Conservation (phyloP, 805 yeast genomes). For the Pichia occidentalis region DNA sequence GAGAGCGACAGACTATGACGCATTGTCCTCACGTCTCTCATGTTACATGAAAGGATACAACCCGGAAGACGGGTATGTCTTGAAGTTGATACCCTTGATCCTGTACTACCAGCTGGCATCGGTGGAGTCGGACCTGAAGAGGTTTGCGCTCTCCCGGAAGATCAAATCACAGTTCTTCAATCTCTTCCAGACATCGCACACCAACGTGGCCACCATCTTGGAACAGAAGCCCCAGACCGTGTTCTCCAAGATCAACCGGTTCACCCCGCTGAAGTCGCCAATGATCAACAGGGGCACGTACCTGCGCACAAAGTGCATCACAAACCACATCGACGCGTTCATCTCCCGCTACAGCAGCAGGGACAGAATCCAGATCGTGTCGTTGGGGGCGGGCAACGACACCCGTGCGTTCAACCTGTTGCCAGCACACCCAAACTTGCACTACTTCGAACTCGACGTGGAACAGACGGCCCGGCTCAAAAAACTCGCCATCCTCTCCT, state of each 20-base stretch:
- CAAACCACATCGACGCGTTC: slow-evolving; percentile 39
- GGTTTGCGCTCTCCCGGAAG: slow-evolving; percentile 29
- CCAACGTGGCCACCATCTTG: not conserved
- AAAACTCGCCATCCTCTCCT: slow-evolving; percentile 37
- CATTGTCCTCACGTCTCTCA: slow-evolving; percentile 56
- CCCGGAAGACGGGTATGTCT: slow-evolving; percentile 30
- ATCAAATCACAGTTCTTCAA: slow-evolving; percentile 35
- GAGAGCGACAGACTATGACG: slow-evolving; percentile 56
- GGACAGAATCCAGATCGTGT: slow-evolving; percentile 44
- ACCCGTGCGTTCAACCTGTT: slow-evolving; percentile 55
- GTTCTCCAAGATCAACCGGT: not conserved
- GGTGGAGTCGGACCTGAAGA: slow-evolving; percentile 30
- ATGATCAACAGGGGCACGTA: slow-evolving; percentile 69
- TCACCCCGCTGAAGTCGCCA: slow-evolving; percentile 40
- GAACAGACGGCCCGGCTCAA: slow-evolving; percentile 47
- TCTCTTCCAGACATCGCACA: slow-evolving; percentile 12
- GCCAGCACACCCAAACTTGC: slow-evolving; percentile 27
- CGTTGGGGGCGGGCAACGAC: slow-evolving; percentile 80
- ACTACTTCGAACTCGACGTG: slow-evolving; percentile 61
- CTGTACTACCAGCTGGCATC: slow-evolving; percentile 32
- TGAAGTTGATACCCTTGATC: slow-evolving; percentile 32
- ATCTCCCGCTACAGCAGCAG: slow-evolving; percentile 22
- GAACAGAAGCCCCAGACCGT: too few relatives aligned
- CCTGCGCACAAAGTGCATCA: slow-evolving; percentile 49
- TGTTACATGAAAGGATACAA: slow-evolving; percentile 46